phyloP scores from a whole-genome alignment of 352 stramenopile genomes.

The Globisporangium perplexum region DNA sequence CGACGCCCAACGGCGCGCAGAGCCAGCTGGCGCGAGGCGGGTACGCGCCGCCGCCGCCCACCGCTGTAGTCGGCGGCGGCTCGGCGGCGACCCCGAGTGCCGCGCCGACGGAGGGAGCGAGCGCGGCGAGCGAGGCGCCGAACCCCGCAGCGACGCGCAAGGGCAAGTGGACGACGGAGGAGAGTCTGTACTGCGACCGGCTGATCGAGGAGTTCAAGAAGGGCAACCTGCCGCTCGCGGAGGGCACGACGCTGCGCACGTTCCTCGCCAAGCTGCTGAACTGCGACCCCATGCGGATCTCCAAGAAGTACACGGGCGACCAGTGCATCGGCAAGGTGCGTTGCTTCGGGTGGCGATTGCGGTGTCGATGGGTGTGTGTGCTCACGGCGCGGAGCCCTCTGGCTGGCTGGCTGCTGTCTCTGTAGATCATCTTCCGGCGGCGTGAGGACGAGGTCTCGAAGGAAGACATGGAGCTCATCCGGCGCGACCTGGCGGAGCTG shows the following conservation, averaged over 20 bases:
- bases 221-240: slow-evolving; percentile 94
- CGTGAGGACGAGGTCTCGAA: slow-evolving; percentile 73
- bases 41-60: background rate
- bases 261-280: slow-evolving; percentile 98
- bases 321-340: slow-evolving; percentile 97
- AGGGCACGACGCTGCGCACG: slow-evolving; percentile 96
- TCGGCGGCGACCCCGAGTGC: background rate
- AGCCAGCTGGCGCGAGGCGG: background rate
- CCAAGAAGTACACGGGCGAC: slow-evolving; percentile 98
- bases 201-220: slow-evolving; percentile 98
- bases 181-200: slow-evolving; percentile 96
- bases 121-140: slow-evolving; percentile 6
- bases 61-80: background rate
- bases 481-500: slow-evolving; percentile 79
- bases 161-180: slow-evolving; percentile 96
- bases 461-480: slow-evolving; percentile 74
- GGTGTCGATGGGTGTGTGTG: background rate
- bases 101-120: background rate
- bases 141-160: slow-evolving; percentile 67
- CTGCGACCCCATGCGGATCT: slow-evolving; percentile 99
- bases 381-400: background rate
- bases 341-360: background rate
- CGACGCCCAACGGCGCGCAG: background rate
- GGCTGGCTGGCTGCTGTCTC: no score
- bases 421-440: slow-evolving; percentile 41